These are phyloP conservation scores for Bryum argenteum DNA, from an alignment of 225 moss, liverwort and hornwort genomes.

Conservation along the genomic window DNA sequence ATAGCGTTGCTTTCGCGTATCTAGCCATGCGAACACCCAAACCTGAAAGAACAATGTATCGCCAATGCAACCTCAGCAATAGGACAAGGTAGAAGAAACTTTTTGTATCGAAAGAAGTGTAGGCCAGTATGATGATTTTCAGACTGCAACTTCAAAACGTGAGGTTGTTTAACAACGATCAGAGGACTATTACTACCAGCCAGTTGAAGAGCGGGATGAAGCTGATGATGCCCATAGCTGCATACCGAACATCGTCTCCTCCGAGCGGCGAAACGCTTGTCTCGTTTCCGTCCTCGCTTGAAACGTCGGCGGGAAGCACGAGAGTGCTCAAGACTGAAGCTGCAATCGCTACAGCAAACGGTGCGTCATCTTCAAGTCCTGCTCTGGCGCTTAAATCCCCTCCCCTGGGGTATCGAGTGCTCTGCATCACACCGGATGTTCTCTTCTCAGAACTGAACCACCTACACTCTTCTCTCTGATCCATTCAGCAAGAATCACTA, in stretches of 20 bases:
- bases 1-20: conserved; percentile 83
- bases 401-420: conserved; percentile 23
- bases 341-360: conserved; percentile 62
- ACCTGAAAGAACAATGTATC: conserved; percentile 50
- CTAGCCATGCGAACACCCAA: conserved; percentile 98
- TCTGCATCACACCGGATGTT: conserved; percentile 25
- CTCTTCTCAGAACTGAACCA: not conserved
- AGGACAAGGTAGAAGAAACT: conserved; percentile 13
- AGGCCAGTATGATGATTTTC: not conserved
- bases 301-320: conserved; percentile 58
- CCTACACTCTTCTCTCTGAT: too few relatives aligned
- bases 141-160: not conserved
- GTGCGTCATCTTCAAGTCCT: conserved; percentile 59
- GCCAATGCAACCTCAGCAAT: conserved; percentile 7
- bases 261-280: conserved; percentile 67
- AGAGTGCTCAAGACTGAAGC: conserved; percentile 64
- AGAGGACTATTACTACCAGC: conserved; percentile 59
- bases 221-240: conserved; percentile 97
- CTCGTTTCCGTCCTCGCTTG: conserved; percentile 49
- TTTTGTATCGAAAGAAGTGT: not conserved
- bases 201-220: conserved; percentile 99
- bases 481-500: not conserved
- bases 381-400: conserved; percentile 44
- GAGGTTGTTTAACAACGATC: not conserved
- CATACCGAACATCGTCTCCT: conserved; percentile 86